phyloP scores from a whole-genome alignment of 352 stramenopile species.

The Pythium aquatile region DNA sequence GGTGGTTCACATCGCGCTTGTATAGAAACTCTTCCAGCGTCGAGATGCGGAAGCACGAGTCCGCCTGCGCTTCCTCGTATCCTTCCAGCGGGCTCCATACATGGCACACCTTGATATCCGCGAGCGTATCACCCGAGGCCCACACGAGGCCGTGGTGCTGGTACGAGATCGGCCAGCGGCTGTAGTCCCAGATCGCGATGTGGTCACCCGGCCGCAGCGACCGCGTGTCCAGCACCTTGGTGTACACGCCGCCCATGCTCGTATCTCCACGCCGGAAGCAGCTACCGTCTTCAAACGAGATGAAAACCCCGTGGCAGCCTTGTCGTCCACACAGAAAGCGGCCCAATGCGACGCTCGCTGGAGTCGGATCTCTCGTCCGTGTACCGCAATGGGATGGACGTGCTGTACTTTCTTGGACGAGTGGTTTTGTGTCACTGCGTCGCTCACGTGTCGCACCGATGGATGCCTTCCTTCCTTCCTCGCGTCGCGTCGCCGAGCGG shows the following conservation, averaged over 20 bases:
- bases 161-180: constrained; percentile 83
- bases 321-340: too few relatives aligned
- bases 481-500: too few relatives aligned
- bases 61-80: constrained; percentile 71
- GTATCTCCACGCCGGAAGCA: constrained; percentile 9
- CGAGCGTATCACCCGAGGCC: constrained; percentile 58
- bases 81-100: constrained; percentile 81
- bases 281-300: neutral
- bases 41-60: constrained; percentile 87
- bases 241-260: constrained; percentile 71
- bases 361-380: too few relatives aligned
- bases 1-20: constrained; percentile 50
- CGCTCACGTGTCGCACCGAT: too few relatives aligned
- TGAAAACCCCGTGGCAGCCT: too few relatives aligned
- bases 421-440: too few relatives aligned
- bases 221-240: constrained; percentile 64
- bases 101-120: constrained; percentile 77
- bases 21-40: constrained; percentile 82
- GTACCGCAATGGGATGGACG: too few relatives aligned
- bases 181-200: constrained; percentile 85
- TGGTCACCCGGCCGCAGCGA: constrained; percentile 81
- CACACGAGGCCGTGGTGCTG: constrained; percentile 87
- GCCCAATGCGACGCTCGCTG: too few relatives aligned
- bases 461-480: too few relatives aligned
- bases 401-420: too few relatives aligned